Percentiles rank a stretch among this genome's conserved stretches.
Conservation (phyloP, 2,329 filamentous ascomycete genomes). For the Hymenotorrendiella dingleyae region DNA sequence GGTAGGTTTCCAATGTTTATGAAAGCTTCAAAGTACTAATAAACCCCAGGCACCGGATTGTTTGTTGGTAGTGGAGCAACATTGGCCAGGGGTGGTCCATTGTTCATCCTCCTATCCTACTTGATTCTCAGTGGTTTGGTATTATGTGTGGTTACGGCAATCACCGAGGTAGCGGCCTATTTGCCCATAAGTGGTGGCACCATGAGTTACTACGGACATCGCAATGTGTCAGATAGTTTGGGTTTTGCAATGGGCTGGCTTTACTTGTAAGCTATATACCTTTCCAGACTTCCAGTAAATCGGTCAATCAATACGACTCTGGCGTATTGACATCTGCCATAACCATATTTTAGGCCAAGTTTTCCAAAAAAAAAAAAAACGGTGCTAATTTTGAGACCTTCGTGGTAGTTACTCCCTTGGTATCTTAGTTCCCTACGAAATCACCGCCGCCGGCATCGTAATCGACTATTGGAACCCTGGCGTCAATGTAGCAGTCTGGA, state of each 20-base stretch:
- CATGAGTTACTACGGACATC: slow-evolving; percentile 43
- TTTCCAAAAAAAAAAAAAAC: too few relatives aligned
- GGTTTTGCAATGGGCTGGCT: slow-evolving; percentile 42
- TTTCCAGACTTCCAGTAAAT: too few relatives aligned
- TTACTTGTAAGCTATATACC: too few relatives aligned
- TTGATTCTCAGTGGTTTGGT: slow-evolving; percentile 40
- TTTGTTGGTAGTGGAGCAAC: slow-evolving; percentile 41
- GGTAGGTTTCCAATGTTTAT: too few relatives aligned
- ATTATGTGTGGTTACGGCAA: slow-evolving; percentile 41
- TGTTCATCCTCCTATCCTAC: slow-evolving; percentile 39
- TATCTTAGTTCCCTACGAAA: slow-evolving; percentile 34
- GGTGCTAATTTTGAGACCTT: too few relatives aligned
- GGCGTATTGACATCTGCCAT: too few relatives aligned
- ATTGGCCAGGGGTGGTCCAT: slow-evolving; percentile 38
- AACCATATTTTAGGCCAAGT: too few relatives aligned
- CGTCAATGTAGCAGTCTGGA: slow-evolving; percentile 37
- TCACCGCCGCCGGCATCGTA: slow-evolving; percentile 37
- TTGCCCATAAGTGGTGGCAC: slow-evolving; percentile 46
- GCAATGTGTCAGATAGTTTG: slow-evolving; percentile 38
- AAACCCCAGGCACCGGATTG: slow-evolving; percentile 21
- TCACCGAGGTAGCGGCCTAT: slow-evolving; percentile 55
- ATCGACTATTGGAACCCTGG: slow-evolving; percentile 38
- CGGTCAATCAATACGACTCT: too few relatives aligned
- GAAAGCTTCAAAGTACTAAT: not conserved
- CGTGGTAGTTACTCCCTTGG: slow-evolving; percentile 32